Evolutionary conservation across 108 stramenopile species (phyloP).

Genomic region (Cyclostephanos tholiformis): DNA sequence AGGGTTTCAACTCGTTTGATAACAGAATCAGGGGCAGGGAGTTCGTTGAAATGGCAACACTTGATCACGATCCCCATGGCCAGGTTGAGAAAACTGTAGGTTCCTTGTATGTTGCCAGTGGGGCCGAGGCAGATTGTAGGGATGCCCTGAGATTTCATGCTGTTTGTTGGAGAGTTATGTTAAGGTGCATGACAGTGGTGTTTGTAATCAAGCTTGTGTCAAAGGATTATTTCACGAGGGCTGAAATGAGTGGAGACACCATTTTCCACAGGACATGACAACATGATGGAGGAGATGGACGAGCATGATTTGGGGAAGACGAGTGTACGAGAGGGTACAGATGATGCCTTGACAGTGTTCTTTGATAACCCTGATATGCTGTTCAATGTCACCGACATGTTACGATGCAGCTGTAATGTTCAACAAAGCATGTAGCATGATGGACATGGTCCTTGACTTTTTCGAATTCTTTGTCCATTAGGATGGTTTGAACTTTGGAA

Average conservation of each 20-base stretch:
- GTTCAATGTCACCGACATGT: slow-evolving; percentile 48
- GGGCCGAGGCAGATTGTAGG: not conserved
- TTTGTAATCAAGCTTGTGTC: not conserved
- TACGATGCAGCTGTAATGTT: slow-evolving; percentile 13
- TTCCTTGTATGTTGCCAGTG: slow-evolving; percentile 50
- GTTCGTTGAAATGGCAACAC: too few relatives aligned
- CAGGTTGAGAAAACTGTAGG: slow-evolving; percentile 15
- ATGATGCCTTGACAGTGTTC: slow-evolving; percentile 36
- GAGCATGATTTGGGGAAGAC: slow-evolving; percentile 30
- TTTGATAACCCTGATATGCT: slow-evolving; percentile 37
- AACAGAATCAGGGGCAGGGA: too few relatives aligned
- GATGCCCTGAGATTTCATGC: not conserved
- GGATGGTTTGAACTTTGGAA: not conserved
- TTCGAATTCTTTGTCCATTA: slow-evolving; percentile 30
- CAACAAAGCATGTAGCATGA: not conserved
- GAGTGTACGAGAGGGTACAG: slow-evolving; percentile 35
- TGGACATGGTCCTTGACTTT: not conserved
- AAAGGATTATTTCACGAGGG: slow-evolving; percentile 7
- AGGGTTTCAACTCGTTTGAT: too few relatives aligned
- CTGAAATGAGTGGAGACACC: slow-evolving; percentile 48
- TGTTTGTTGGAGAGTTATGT: slow-evolving; percentile 8
- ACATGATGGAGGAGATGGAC: slow-evolving; percentile 20
- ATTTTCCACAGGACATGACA: slow-evolving; percentile 15
- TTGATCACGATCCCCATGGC: not conserved
- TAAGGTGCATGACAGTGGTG: not conserved